Base-by-base conservation (phyloP, 495 filamentous ascomycete genomes). In the Penicillium crystallinum region DNA sequence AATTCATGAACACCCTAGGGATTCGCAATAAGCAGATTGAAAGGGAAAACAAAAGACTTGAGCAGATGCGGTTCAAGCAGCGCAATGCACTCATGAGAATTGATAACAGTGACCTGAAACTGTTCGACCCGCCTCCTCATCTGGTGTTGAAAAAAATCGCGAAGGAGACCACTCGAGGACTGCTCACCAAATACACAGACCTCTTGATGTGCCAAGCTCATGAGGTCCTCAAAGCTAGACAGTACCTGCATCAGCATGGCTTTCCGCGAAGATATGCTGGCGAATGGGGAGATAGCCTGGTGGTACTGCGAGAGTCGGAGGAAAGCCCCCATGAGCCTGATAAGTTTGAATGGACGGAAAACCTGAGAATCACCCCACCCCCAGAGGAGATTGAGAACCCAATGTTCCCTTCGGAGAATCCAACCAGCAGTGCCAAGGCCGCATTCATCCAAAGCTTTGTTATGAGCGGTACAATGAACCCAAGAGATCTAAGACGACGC, bases 31-130 rank as follows among this genome's bases (percentile, higher is more conserved):
- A 59, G 14, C 62, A 71, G 25, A 52, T 63, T 1, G 40, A 61
- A 14, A 31, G 46, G 15, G 73, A 74, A 42, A 62, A 69, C 23
- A n/a, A 17, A 7, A 33, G 50, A 4, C 46, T 76, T 36, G 47
- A 45, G 27, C 23, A 52, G 9, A 72, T 73, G 69, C 52, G 67
- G 31, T 48, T 29, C 6, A 69, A 62, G 33, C 73, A 74, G 45
- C 54, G 68, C 14, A 46, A 35, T 0, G 54, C 34, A 11, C 51
- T 74, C 14, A 19, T 73, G 53, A 51, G 25, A 1, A 47, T 67
- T 6, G 69, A 75, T 34, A 64, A 72, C 30, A 68, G 62, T 35
- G 29, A 51, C 18, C 29, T 53, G 30, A 57, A 52, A 19, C 31
- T 43, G 3, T 46, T 51, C 27, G 19, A 37, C 12, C 55, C 59